Percentiles rank a stretch among this genome's conserved stretches.
These are phyloP conservation scores for Singerocomus inundabilis DNA, from an alignment of 1,284 basidiomycete species.

Conservation along the genomic window DNA sequence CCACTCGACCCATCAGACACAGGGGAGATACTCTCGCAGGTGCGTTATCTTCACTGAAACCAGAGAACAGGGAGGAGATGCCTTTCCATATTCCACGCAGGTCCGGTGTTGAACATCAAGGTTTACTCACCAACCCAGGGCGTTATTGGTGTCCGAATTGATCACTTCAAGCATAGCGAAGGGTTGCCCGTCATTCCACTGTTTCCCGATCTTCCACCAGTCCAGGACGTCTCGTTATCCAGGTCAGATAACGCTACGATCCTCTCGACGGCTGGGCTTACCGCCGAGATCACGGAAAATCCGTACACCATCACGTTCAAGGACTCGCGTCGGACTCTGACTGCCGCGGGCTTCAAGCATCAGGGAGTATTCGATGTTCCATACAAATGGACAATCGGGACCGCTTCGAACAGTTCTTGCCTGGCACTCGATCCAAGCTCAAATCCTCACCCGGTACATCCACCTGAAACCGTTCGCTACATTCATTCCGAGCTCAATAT, in stretches of 20 bases:
- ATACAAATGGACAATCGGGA: conserved; percentile 56
- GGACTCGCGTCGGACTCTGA: conserved; percentile 30
- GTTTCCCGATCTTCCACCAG: conserved; percentile 58
- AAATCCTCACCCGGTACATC: conserved; percentile 49
- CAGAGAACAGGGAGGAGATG: too few species aligned
- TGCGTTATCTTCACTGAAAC: conserved; percentile 24
- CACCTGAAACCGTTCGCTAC: conserved; percentile 47
- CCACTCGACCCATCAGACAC: conserved; percentile 63
- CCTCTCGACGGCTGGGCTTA: conserved; percentile 16
- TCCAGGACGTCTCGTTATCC: conserved; percentile 35
- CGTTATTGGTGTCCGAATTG: conserved; percentile 62
- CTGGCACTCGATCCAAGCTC: conserved; percentile 56
- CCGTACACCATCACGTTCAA: conserved; percentile 62
- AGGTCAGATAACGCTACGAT: conserved; percentile 38
- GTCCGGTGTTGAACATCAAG: conserved; percentile 38
- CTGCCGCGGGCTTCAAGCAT: conserved; percentile 52
- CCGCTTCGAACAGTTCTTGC: conserved; percentile 60
- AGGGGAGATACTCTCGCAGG: conserved; percentile 70
- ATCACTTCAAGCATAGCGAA: conserved; percentile 53
- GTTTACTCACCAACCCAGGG: conserved; percentile 66
- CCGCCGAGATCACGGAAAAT: conserved; percentile 58
- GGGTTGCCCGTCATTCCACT: conserved; percentile 54
- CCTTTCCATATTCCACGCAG: background rate
- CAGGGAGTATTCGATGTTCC: conserved; percentile 68
- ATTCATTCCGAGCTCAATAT: conserved; percentile 68